Percentiles rank a stretch among this genome's conserved stretches.
Conservation (phyloP, 805 yeast genomes). For the Monosporozyma solicola region DNA sequence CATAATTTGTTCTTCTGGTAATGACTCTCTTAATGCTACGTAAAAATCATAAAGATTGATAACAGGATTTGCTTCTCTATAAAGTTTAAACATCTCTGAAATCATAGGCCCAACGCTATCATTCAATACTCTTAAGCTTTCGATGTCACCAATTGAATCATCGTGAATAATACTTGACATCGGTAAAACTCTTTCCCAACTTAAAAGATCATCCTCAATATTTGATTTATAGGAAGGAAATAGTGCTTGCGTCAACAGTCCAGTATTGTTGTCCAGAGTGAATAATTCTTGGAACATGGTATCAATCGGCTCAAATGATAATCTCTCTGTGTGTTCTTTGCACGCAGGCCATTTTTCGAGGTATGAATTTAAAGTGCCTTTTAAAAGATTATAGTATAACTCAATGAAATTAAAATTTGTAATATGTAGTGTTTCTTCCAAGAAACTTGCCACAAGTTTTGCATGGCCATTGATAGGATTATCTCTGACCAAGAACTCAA, state of each 20-base stretch:
- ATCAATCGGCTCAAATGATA: constrained; percentile 25
- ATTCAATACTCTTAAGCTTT: constrained; percentile 23
- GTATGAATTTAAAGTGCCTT: constrained; percentile 17
- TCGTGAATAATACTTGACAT: constrained; percentile 5
- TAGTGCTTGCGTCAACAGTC: constrained; percentile 24
- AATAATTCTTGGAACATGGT: constrained; percentile 29
- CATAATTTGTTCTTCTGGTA: constrained; percentile 29
- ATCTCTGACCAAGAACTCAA: constrained; percentile 28
- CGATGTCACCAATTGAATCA: constrained; percentile 7
- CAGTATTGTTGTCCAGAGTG: constrained; percentile 27
- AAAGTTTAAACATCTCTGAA: constrained; percentile 52
- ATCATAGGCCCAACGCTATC: constrained; percentile 42
- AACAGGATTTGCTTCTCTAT: constrained; percentile 67
- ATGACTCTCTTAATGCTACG: constrained; percentile 46
- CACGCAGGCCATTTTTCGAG: constrained; percentile 23
- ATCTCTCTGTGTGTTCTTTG: constrained; percentile 10
- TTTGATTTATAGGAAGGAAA: constrained; percentile 26
- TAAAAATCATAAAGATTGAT: constrained; percentile 64
- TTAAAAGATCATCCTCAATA: constrained; percentile 25
- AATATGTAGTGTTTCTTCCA: constrained; percentile 20
- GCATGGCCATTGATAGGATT: constrained; percentile 29
- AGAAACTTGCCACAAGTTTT: constrained; percentile 17
- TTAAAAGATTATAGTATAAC: constrained; percentile 22
- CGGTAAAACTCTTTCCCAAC: constrained; percentile 25
- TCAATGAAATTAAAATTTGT: constrained; percentile 26